Evolutionary conservation across 495 filamentous ascomycete species (phyloP).

Genomic region (Venustampulla echinocandica): DNA sequence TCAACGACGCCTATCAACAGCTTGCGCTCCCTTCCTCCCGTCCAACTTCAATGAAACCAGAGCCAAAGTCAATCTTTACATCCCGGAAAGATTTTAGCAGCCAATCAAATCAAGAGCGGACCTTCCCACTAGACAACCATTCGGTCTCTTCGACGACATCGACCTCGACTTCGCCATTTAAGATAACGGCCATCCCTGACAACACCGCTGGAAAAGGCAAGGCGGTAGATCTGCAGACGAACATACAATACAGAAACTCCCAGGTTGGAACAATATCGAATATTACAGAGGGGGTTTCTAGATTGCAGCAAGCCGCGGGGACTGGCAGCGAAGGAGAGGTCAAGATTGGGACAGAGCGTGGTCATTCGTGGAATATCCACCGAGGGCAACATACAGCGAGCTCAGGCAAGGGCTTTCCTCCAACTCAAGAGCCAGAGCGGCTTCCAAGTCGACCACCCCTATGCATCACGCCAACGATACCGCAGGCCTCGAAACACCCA

Average conservation of each 20-base stretch:
- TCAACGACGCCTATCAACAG: no score
- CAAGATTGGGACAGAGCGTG: neutral
- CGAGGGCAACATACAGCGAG: neutral
- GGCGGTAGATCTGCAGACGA: neutral
- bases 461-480: neutral
- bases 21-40: no score
- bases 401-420: neutral
- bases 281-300: neutral
- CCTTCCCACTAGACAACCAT: neutral
- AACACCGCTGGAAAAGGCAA: neutral
- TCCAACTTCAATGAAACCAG: constrained; percentile 18
- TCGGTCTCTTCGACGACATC: neutral
- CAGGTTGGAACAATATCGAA: neutral
- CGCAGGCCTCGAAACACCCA: constrained; percentile 15
- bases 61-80: constrained; percentile 20
- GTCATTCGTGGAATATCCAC: neutral
- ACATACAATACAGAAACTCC: neutral
- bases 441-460: neutral
- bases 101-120: constrained; percentile 3
- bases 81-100: constrained; percentile 13
- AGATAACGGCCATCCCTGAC: neutral
- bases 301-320: neutral
- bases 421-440: constrained; percentile 5
- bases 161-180: neutral
- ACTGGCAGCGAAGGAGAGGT: neutral